Evolutionary conservation across 2,329 filamentous ascomycete species (phyloP), one percentile per base, ranked within the genome.

Genomic region (Colletotrichum limetticola): DNA sequence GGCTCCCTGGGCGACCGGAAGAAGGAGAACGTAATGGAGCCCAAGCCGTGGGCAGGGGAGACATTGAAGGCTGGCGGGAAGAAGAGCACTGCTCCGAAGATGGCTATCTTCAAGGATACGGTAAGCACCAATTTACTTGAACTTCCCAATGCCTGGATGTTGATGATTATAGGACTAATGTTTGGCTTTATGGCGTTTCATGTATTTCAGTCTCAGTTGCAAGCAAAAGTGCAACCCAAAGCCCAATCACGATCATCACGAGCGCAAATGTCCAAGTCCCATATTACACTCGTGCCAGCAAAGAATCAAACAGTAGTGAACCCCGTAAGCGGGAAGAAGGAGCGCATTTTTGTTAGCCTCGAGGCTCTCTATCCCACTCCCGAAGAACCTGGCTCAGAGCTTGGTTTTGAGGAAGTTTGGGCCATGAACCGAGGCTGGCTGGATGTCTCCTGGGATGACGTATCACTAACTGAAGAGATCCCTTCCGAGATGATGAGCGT

Each of bases 101-200:
- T 99, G 91, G 87, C 92, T 79, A 90, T 99, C 58, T 99, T 98
- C 87, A 96, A 94, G 87, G 97, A 99, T 88, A 88, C 93, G 93
- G 97, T 99, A 93, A 92, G 95, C 75, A 78, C 76, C 78, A 77
- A 81, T 46, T 80, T 77, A 76, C 75, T 76, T 77, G 75, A 75
- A 77, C 76, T 77, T 79, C 77, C 80, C 81, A 83, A 81, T 84
- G 84, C 81, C 86, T 89, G 88, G 82, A 88, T 95, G 90, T 97
- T 97, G 94, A 97, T 95, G 88, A 91, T 89, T 88, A 90, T 90
- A 98, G 95, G 95, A 98, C 95, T 98, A 98, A 98, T 96, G 88
- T 80, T 65, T 75, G 74, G 74, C 82, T 90, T 76, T 76, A 67
- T 77, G 72, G 85, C 82, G 81, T 79, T 84, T 85, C 84, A 82